Evolutionary conservation across 805 yeast genomes (phyloP).

Genomic region (Candida vaughaniae): DNA sequence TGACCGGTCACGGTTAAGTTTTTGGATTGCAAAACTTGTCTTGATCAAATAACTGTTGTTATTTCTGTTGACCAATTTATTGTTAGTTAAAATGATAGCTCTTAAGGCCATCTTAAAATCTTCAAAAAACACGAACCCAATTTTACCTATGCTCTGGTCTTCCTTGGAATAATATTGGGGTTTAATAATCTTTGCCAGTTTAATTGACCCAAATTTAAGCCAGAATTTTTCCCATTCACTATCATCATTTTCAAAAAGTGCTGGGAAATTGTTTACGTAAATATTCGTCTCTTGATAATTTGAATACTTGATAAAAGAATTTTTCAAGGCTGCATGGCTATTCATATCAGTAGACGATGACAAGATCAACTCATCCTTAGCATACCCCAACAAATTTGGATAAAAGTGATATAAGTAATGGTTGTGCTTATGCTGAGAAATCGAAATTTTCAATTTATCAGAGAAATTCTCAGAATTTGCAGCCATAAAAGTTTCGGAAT

Average conservation of each 20-base stretch:
- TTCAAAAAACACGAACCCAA: constrained; percentile 67
- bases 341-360: constrained; percentile 1
- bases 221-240: constrained; percentile 38
- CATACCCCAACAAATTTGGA: constrained; percentile 9
- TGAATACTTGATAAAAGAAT: constrained; percentile 19
- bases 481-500: not conserved
- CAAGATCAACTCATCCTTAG: not conserved
- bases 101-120: constrained; percentile 56
- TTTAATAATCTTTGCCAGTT: constrained; percentile 42
- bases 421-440: constrained; percentile 39
- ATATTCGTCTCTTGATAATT: constrained; percentile 67
- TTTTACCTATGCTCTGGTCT: constrained; percentile 21
- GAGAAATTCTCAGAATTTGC: not conserved
- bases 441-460: constrained; percentile 21
- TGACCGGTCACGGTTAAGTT: constrained; percentile 14
- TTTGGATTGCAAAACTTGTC: constrained; percentile 43
- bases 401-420: constrained; percentile 20
- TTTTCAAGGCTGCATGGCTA: constrained; percentile 11
- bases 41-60: constrained; percentile 27
- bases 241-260: constrained; percentile 54
- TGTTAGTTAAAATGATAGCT: constrained; percentile 59
- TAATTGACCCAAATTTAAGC: constrained; percentile 39
- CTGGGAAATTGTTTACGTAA: constrained; percentile 65
- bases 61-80: constrained; percentile 28
- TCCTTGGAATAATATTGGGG: constrained; percentile 34